phyloP scores from a whole-genome alignment of 2,329 filamentous ascomycete genomes.

The Chalara sp. region DNA sequence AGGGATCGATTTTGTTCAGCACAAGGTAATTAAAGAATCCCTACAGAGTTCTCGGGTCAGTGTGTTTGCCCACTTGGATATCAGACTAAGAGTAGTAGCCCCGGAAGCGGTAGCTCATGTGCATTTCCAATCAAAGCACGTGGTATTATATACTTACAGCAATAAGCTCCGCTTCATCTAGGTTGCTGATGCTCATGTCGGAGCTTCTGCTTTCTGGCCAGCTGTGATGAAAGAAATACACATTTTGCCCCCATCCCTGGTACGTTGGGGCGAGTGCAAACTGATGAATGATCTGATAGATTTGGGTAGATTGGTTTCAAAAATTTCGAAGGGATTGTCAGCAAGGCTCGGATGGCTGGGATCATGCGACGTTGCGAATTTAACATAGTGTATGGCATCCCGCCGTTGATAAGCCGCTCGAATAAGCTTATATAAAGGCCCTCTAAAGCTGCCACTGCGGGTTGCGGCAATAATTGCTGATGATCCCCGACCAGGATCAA shows the following conservation, averaged over 20 bases:
- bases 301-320: conserved; percentile 51
- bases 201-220: conserved; percentile 60
- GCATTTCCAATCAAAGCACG: no score
- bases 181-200: conserved; percentile 62
- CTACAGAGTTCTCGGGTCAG: no score
- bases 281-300: conserved; percentile 50
- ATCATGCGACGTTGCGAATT: conserved; percentile 60
- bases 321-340: no score
- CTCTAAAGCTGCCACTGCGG: conserved; percentile 46
- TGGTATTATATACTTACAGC: conserved; percentile 25
- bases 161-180: conserved; percentile 69
- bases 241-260: conserved; percentile 58
- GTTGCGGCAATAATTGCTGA: conserved; percentile 57
- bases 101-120: no score
- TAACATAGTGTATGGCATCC: conserved; percentile 46
- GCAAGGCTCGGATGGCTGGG: conserved; percentile 55
- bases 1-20: conserved; percentile 52
- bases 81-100: no score
- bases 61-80: no score
- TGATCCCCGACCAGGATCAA: conserved; percentile 65
- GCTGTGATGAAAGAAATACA: conserved; percentile 56
- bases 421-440: conserved; percentile 61
- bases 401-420: conserved; percentile 57
- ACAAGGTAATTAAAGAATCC: conserved; percentile 66
- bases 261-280: conserved; percentile 47